A percentile compares a stretch with the other conserved stretches of the same genome.
These are phyloP conservation scores for Phoenix dactylifera DNA, from an alignment of 176 grass and related monocot genomes.

Conservation along the genomic window DNA sequence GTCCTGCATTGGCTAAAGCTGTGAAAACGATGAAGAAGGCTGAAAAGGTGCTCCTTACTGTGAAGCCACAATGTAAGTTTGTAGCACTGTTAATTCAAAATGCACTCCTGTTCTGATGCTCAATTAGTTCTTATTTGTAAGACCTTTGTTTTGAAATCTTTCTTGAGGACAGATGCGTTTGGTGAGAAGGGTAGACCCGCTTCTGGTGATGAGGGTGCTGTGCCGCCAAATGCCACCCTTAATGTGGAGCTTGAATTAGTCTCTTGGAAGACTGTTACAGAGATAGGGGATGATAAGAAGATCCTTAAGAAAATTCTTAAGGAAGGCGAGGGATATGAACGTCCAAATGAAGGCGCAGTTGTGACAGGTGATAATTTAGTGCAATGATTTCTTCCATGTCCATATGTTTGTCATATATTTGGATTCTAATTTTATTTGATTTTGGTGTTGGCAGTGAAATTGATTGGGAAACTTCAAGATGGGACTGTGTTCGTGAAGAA, in stretches of 20 bases:
- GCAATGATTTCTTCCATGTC: neutral
- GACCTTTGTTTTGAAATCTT: too few relatives aligned
- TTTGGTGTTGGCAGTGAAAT: constrained; percentile 15
- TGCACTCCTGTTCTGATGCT: neutral
- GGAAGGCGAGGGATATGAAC: constrained; percentile 73
- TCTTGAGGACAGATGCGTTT: constrained; percentile 48
- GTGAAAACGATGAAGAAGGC: constrained; percentile 84
- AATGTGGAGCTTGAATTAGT: constrained; percentile 58
- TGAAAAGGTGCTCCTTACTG: constrained; percentile 58
- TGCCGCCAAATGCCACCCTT: constrained; percentile 48
- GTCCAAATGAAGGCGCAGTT: constrained; percentile 49
- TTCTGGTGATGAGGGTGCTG: constrained; percentile 31
- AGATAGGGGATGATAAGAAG: constrained; percentile 69
- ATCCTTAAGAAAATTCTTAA: constrained; percentile 57
- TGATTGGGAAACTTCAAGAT: constrained; percentile 20
- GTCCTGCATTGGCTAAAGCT: constrained; percentile 62
- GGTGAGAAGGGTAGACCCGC: constrained; percentile 39
- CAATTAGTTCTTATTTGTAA: too few relatives aligned
- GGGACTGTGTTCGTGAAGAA: constrained; percentile 14
- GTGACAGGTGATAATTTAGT: constrained; percentile 36
- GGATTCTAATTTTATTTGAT: neutral
- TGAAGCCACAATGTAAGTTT: constrained; percentile 67
- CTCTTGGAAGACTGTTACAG: constrained; percentile 61
- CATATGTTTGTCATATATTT: neutral
- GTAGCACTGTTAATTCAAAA: neutral